A percentile compares a stretch with the other conserved stretches of the same genome.
phyloP scores from a whole-genome alignment of 2,329 filamentous ascomycete genomes.

The Scedosporium dehoogii region DNA sequence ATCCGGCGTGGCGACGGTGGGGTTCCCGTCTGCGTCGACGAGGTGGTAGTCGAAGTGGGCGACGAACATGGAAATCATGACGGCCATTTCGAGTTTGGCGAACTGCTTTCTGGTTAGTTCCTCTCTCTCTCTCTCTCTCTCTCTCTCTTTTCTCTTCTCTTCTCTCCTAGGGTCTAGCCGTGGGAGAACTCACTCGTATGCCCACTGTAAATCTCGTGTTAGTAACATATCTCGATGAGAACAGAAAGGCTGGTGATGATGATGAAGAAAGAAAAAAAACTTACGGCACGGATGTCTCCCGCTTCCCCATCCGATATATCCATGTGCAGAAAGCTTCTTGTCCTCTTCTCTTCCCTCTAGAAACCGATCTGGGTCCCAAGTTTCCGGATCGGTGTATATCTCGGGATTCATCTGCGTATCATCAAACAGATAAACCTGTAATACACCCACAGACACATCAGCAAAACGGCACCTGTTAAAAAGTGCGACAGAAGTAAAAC shows the following conservation, averaged over 20 bases:
- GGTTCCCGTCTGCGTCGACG: conserved; percentile 26
- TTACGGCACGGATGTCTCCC: conserved; percentile 25
- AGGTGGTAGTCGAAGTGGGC: conserved; percentile 37
- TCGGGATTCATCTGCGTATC: conserved; percentile 37
- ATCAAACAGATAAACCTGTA: conserved; percentile 28
- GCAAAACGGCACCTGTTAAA: not conserved
- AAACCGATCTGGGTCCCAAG: conserved; percentile 41
- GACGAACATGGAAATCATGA: conserved; percentile 38
- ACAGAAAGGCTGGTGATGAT: too few species aligned
- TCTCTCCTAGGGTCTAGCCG: too few species aligned
- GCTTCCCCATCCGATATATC: conserved; percentile 24
- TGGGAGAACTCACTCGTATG: too few species aligned
- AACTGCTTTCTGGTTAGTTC: conserved; percentile 20
- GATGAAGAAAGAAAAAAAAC: conserved; percentile 9
- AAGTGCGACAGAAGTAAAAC: conserved; percentile 8
- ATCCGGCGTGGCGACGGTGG: not conserved
- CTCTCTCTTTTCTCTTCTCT: too few species aligned
- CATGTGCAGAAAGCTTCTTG: conserved; percentile 15
- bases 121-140: conserved; percentile 5
- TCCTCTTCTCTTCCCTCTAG: conserved; percentile 36
- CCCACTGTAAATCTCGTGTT: not conserved
- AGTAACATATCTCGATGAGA: not conserved
- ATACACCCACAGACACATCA: not conserved
- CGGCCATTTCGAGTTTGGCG: conserved; percentile 41
- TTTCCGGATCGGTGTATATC: conserved; percentile 35